Conservation (phyloP, 2,329 filamentous ascomycete genomes). For the Pseudocercospora eumusae region DNA sequence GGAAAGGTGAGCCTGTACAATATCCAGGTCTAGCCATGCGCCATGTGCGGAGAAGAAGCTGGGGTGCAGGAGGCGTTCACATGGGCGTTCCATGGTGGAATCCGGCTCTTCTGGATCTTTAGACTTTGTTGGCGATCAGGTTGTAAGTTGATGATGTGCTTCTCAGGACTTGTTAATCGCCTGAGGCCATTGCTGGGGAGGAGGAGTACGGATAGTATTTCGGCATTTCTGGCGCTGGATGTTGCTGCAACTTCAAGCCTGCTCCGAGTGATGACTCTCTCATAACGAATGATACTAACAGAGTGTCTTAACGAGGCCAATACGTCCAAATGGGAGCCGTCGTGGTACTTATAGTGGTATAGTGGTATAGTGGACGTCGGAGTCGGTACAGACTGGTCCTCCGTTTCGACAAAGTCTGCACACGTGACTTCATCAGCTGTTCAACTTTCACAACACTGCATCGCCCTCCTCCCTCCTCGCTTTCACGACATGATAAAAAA, state of each 20-base stretch:
- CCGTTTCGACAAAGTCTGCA: neutral
- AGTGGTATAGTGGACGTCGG: neutral
- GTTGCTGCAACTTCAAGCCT: neutral
- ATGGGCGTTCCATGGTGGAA: neutral
- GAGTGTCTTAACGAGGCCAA: too few relatives aligned
- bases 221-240: neutral
- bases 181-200: neutral
- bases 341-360: too few relatives aligned
- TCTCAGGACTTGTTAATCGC: neutral
- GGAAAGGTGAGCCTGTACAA: neutral
- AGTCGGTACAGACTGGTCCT: neutral
- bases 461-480: neutral
- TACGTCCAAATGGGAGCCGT: too few relatives aligned
- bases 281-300: too few relatives aligned
- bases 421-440: neutral
- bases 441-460: neutral
- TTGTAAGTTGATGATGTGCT: neutral
- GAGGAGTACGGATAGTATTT: neutral
- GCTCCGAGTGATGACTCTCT: neutral
- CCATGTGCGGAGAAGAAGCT: conserved; percentile 6
- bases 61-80: conserved; percentile 8
- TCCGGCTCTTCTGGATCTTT: neutral
- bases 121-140: conserved; percentile 1
- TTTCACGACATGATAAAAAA: neutral
- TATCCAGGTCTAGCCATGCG: neutral